Conservation (phyloP, 768 basidiomycete genomes). For the Termitomyces sp. region DNA sequence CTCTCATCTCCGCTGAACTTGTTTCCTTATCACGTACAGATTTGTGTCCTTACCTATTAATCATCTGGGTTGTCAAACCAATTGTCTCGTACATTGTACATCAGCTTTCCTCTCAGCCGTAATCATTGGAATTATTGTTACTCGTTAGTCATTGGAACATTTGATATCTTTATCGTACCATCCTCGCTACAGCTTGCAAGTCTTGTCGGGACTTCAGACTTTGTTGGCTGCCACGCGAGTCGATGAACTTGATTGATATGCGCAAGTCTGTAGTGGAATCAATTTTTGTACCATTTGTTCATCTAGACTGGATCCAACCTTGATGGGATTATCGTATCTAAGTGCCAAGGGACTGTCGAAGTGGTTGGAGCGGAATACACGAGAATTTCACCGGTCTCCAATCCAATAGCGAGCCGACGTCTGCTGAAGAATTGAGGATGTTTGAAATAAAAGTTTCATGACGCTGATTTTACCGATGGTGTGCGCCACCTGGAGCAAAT, state of each 20-base stretch:
- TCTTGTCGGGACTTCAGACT: slow-evolving; percentile 30
- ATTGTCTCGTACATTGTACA: slow-evolving; percentile 69
- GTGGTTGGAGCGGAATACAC: slow-evolving; percentile 45
- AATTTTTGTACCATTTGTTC: not conserved
- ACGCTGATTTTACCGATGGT: slow-evolving; percentile 32
- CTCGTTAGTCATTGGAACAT: slow-evolving; percentile 51
- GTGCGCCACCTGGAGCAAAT: slow-evolving; percentile 34
- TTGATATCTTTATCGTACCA: slow-evolving; percentile 79
- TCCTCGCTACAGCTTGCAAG: slow-evolving; percentile 93
- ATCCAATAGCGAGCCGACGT: slow-evolving; percentile 73
- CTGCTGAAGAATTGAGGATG: slow-evolving; percentile 19
- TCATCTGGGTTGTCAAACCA: slow-evolving; percentile 32
- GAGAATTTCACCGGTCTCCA: slow-evolving; percentile 76
- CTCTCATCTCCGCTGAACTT: slow-evolving; percentile 39
- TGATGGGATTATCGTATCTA: slow-evolving; percentile 41
- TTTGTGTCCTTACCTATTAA: slow-evolving; percentile 16
- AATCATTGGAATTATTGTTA: slow-evolving; percentile 43
- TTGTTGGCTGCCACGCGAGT: slow-evolving; percentile 71
- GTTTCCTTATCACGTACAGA: slow-evolving; percentile 55
- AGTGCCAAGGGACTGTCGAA: slow-evolving; percentile 41
- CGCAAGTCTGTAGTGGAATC: slow-evolving; percentile 44
- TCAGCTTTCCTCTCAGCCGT: slow-evolving; percentile 38
- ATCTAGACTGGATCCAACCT: slow-evolving; percentile 37
- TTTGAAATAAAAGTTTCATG: not conserved
- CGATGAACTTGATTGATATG: slow-evolving; percentile 80